Evolutionary conservation across 805 yeast genomes (phyloP).

Genomic region (Myxozyma vanderwaltii): DNA sequence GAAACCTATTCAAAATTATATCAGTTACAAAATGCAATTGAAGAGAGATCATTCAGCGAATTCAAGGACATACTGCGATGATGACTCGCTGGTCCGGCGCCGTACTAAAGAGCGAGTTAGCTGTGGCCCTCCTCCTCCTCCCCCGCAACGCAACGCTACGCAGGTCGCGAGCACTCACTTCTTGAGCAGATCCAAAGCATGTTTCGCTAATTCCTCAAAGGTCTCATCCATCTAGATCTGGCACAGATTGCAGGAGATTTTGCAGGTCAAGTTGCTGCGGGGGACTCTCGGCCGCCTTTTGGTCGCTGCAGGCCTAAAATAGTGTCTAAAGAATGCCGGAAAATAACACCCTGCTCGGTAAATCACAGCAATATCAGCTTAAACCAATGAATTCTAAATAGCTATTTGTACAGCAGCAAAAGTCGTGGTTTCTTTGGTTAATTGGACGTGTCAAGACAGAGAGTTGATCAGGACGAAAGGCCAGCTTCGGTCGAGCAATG

Average conservation of each 20-base stretch:
- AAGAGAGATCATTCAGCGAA: neutral
- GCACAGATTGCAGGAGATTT: neutral
- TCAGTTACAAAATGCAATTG: neutral
- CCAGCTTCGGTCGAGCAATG: slow-evolving; percentile 5
- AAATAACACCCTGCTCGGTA: too few species aligned
- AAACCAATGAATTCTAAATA: too few species aligned
- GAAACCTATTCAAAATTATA: slow-evolving; percentile 11
- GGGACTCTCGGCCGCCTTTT: slow-evolving; percentile 9
- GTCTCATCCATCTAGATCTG: slow-evolving; percentile 19
- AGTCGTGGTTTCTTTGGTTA: too few species aligned
- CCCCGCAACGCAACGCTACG: neutral
- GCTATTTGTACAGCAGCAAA: too few species aligned
- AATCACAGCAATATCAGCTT: too few species aligned
- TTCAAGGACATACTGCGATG: slow-evolving; percentile 25
- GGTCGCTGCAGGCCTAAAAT: neutral
- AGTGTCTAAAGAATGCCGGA: neutral
- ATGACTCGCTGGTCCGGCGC: slow-evolving; percentile 21
- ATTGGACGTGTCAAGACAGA: neutral
- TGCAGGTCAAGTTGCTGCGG: neutral
- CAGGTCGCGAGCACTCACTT: neutral
- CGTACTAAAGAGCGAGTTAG: slow-evolving; percentile 6
- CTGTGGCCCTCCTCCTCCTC: neutral
- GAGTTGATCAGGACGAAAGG: neutral
- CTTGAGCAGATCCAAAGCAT: slow-evolving; percentile 21
- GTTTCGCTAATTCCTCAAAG: slow-evolving; percentile 18